Evolutionary conservation across 1,284 basidiomycete species (phyloP).

Genomic region (Kalmanozyma brasiliensis): DNA sequence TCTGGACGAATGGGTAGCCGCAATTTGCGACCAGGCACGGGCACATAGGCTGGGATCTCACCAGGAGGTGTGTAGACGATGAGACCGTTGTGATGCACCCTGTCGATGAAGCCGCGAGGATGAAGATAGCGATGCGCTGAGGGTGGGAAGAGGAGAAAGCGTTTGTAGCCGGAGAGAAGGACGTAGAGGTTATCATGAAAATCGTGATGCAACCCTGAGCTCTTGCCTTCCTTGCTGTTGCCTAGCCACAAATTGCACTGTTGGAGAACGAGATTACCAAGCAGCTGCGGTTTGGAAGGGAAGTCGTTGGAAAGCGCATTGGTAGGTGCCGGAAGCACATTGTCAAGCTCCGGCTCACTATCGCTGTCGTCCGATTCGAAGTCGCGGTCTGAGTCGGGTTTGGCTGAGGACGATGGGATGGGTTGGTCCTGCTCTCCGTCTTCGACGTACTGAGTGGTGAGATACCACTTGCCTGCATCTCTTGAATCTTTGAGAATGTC

Average conservation of each 20-base stretch:
- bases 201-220: constrained; percentile 65
- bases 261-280: constrained; percentile 63
- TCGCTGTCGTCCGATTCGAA: constrained; percentile 39
- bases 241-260: constrained; percentile 68
- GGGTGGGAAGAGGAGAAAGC: constrained; percentile 66
- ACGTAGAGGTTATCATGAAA: constrained; percentile 68
- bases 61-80: constrained; percentile 57
- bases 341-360: constrained; percentile 51
- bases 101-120: constrained; percentile 49
- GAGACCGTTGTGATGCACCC: constrained; percentile 62
- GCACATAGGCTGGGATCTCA: constrained; percentile 35
- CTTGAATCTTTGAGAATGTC: constrained; percentile 49
- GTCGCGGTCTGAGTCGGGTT: constrained; percentile 33
- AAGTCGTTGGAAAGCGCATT: constrained; percentile 58
- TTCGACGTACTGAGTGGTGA: constrained; percentile 65
- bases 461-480: constrained; percentile 56
- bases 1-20: constrained; percentile 55
- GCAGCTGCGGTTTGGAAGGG: constrained; percentile 56
- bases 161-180: constrained; percentile 63
- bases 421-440: constrained; percentile 31
- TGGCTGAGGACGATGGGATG: constrained; percentile 23
- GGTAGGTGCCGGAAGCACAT: constrained; percentile 60
- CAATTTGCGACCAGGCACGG: constrained; percentile 23
- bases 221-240: constrained; percentile 52
- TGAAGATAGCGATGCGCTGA: constrained; percentile 55